Base-by-base conservation (phyloP, 768 basidiomycete genomes). In the Amanita inopinata region DNA sequence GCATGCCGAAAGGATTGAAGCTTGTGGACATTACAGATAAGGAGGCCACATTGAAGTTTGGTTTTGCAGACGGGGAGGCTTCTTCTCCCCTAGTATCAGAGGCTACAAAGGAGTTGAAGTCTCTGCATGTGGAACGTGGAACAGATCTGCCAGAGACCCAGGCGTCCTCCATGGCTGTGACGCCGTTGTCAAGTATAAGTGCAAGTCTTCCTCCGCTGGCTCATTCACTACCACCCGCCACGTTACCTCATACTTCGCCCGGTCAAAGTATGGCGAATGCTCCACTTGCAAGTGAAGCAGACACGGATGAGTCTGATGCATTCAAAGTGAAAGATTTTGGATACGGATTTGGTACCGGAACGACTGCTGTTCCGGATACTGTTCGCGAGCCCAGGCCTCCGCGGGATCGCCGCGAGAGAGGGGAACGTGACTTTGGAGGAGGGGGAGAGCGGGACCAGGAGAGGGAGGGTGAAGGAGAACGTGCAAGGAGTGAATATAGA, bases 281-380 rank as follows among this genome's bases (percentile, higher is more conserved):
- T 9, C 18, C 23, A 15, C 49, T 35, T 4, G 30, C 33, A 19
- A 31, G 43, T 23, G n/a, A 32, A 15, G 33, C 25, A 27, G 39
- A 40, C 8, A 33, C 41, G 24, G 37, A 38, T 14, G 48, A 45
- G 6, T 61, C 60, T 24, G 68, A 67, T 35, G 63, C 70, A 8
- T 74, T 71, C 56, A 67, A 69, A 43, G 80, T 82, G 33, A 71
- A 66, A 47, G 69, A 83, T 51, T 81, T 67, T 43, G 80, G 81
- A 6, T 82, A 62, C 51, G 79, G 80, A 3, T 82, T 82, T 47
- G 80, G 80, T 1, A 58, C 63, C 9, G 56, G 43, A 5, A 37
- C 25, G 10, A 30, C 28, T 31, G n/a, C 14, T 27, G 18, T 12
- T 14, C 24, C 27, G 14, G 43, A 36, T 11, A 25, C 8, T 43